phyloP scores from a whole-genome alignment of 169 alveolate species.

The Hepatocystis sp. region DNA sequence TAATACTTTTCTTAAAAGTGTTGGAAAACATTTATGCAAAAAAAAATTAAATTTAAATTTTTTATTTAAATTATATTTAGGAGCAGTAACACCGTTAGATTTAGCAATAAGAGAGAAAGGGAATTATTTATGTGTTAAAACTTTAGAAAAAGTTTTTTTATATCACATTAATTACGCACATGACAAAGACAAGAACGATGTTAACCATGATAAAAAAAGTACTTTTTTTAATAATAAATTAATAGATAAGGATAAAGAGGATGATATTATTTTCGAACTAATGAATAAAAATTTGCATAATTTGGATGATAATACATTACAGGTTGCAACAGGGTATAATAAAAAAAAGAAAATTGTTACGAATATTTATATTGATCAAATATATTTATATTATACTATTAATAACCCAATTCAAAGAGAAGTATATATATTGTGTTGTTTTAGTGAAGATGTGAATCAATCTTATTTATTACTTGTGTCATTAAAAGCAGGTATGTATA shows the following conservation, averaged over 20 bases:
- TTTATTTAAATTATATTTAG: slow-evolving; percentile 62
- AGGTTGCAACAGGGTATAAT: not conserved
- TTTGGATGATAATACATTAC: not conserved
- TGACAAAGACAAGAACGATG: too few relatives aligned
- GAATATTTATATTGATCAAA: slow-evolving; percentile 45
- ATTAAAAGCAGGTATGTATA: slow-evolving; percentile 52
- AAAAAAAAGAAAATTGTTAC: not conserved
- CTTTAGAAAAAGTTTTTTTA: slow-evolving; percentile 59
- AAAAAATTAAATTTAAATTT: slow-evolving; percentile 40
- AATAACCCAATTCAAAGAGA: slow-evolving; percentile 73
- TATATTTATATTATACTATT: slow-evolving; percentile 47
- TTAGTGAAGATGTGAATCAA: slow-evolving; percentile 68
- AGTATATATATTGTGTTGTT: slow-evolving; percentile 41
- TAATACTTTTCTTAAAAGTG: slow-evolving; percentile 15
- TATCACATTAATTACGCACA: slow-evolving; percentile 45
- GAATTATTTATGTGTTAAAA: slow-evolving; percentile 37
- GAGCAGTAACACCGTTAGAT: slow-evolving; percentile 49
- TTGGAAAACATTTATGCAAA: not conserved
- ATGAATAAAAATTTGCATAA: not conserved
- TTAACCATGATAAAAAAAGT: not conserved
- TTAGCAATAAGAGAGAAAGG: slow-evolving; percentile 70
- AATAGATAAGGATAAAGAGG: not conserved
- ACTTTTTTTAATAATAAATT: not conserved
- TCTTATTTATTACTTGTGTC: slow-evolving; percentile 43
- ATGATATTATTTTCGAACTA: not conserved